Base-by-base conservation (phyloP, 192 early-diverging fungal species). In the Entomortierella beljakovae region DNA sequence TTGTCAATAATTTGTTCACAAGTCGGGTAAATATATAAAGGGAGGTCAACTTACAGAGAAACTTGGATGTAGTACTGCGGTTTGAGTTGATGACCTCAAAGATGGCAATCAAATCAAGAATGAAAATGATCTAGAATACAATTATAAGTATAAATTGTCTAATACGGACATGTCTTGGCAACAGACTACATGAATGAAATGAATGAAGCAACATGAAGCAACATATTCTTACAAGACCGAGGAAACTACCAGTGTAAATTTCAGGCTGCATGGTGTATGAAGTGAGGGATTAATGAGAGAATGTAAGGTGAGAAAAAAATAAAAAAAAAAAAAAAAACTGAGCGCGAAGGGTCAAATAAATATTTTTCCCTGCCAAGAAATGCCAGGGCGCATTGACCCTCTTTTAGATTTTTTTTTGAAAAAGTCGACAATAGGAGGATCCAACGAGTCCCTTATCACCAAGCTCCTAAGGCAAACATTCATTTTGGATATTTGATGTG, bases 41-140 rank as follows among this genome's bases (percentile, higher is more conserved):
- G 3, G 23, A 3, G 23, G 28, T 31, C 13, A 34, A 25, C 70
- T 72, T 72, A 72, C 70, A 90, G 20, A 79, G 70, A 20, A 90
- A 32, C 70, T 90, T 90, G 54, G 77, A 74, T 25, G 67, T 51
- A 33, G 82, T 57, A 38, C 65, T 67, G 43, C 89, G 84, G 60
- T 69, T 82, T 6, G 84, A 86, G 68, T 87, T 85, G 68, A 89
- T 52, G 31, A 87, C 74, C 66, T 88, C 87, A 54, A 88, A 84
- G 68, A 90, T 81, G 51, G 83, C 87, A 79, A 90, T 86, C 56
- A 90, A 59, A 56, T 90, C 86, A 42, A 90, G 73, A 43, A 87
- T 85, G 28, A 91, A 68, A 57, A 79, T 57, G 61, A 79, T 49
- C 70, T 72, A 64, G 11, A 37, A 46, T 25, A 9, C 51, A 22